A percentile compares a stretch with the other conserved stretches of the same genome.
phyloP scores from a whole-genome alignment of 2,329 filamentous ascomycete species.

The Cytospora piceicola region DNA sequence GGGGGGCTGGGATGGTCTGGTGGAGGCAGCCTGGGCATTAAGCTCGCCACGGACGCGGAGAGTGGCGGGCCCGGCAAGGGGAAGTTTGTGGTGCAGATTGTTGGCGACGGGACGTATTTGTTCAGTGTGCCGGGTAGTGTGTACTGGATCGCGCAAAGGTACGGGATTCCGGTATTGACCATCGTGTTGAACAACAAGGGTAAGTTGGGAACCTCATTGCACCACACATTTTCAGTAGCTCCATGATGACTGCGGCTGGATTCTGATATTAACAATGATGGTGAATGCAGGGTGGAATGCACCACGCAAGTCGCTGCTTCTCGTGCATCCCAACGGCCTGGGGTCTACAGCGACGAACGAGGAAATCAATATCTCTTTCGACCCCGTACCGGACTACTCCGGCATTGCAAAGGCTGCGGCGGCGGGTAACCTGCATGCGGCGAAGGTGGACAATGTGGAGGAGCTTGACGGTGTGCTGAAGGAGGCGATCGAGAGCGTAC shows the following conservation, averaged over 20 bases:
- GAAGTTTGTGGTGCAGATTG: slow-evolving; percentile 53
- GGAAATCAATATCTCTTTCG: slow-evolving; percentile 65
- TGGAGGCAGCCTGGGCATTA: slow-evolving; percentile 54
- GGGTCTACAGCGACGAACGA: slow-evolving; percentile 61
- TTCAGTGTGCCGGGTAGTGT: slow-evolving; percentile 54
- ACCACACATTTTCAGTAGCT: not conserved
- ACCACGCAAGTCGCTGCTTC: slow-evolving; percentile 57
- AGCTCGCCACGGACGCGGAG: slow-evolving; percentile 48
- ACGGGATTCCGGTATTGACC: slow-evolving; percentile 52
- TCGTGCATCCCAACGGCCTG: slow-evolving; percentile 62
- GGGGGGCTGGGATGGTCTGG: slow-evolving; percentile 59
- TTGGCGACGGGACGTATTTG: slow-evolving; percentile 55
- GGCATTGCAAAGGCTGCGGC: slow-evolving; percentile 65
- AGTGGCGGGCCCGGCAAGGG: slow-evolving; percentile 45
- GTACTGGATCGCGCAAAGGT: slow-evolving; percentile 53
- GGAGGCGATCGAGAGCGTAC: slow-evolving; percentile 55
- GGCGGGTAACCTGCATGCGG: slow-evolving; percentile 56
- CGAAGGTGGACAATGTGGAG: slow-evolving; percentile 49
- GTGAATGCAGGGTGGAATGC: slow-evolving; percentile 58
- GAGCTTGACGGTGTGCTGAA: slow-evolving; percentile 53
- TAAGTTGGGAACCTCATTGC: slow-evolving; percentile 34
- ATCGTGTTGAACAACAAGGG: slow-evolving; percentile 57
- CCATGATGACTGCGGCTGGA: slow-evolving; percentile 10
- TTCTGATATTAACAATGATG: not conserved
- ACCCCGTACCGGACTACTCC: slow-evolving; percentile 60